Conservation (phyloP, 2,329 filamentous ascomycete genomes). For the Colletotrichum horii region DNA sequence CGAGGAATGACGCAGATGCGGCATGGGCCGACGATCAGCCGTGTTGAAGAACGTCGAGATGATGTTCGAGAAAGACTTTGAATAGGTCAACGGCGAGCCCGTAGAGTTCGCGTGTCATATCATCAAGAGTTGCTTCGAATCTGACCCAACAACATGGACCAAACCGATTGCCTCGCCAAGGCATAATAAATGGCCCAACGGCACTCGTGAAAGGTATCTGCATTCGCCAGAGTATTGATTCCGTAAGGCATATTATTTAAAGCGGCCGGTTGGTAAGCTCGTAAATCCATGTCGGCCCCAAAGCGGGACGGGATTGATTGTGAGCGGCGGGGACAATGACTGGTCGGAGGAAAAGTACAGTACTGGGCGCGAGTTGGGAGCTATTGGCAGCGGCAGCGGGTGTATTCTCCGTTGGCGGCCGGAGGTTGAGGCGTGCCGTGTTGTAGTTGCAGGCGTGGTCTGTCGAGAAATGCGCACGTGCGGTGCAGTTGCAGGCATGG, state of each 20-base stretch:
- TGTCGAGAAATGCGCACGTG: constrained; percentile 1
- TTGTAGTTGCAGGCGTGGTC: neutral
- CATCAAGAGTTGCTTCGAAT: neutral
- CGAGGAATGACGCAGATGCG: neutral
- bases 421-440: neutral
- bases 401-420: neutral
- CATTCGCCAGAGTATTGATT: neutral
- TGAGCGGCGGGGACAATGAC: neutral
- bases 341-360: neutral
- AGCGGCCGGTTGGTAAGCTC: constrained; percentile 1
- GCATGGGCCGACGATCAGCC: neutral
- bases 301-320: neutral
- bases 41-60: neutral
- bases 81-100: neutral
- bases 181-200: neutral
- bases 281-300: neutral
- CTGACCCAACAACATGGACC: neutral
- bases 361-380: neutral
- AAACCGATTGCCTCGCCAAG: neutral
- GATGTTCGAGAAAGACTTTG: neutral
- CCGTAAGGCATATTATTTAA: constrained; percentile 6
- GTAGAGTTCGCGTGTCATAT: neutral
- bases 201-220: neutral
- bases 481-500: neutral
- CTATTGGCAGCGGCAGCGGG: neutral